Evolutionary conservation across 441 rosid genomes (phyloP).

Genomic region (Biscutella laevigata): DNA sequence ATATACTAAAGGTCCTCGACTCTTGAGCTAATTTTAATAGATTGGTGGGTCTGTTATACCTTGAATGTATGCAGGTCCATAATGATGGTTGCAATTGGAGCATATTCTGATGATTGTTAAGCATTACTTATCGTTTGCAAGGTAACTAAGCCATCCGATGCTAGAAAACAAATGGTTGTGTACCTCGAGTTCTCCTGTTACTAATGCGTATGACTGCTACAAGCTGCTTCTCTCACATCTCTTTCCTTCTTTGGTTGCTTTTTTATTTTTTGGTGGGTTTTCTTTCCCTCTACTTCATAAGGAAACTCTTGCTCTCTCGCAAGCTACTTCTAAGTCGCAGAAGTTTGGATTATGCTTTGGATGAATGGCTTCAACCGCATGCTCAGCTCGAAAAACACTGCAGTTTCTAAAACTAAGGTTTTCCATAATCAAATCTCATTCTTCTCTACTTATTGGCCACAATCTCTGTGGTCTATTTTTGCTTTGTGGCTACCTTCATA

Average conservation of each 20-base stretch:
- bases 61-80: slow-evolving; percentile 51
- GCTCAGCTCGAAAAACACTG: too few species aligned
- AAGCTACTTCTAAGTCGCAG: slow-evolving; percentile 20
- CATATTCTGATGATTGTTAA: slow-evolving; percentile 34
- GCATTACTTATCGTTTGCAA: slow-evolving; percentile 31
- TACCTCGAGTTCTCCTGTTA: slow-evolving; percentile 16
- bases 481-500: too few species aligned
- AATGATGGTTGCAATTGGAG: slow-evolving; percentile 41
- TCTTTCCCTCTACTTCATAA: slow-evolving; percentile 9
- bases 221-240: slow-evolving; percentile 32
- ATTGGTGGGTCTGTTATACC: too few species aligned
- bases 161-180: slow-evolving; percentile 22
- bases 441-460: too few species aligned
- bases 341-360: slow-evolving; percentile 34
- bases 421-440: too few species aligned
- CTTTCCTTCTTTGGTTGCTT: slow-evolving; percentile 6
- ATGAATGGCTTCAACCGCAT: slow-evolving; percentile 31
- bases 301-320: slow-evolving; percentile 4
- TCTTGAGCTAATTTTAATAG: too few species aligned
- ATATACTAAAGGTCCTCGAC: too few species aligned
- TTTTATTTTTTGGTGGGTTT: not conserved
- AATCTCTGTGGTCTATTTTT: too few species aligned
- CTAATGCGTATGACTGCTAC: not conserved
- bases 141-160: slow-evolving; percentile 38
- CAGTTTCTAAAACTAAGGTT: too few species aligned